Conservation (phyloP, 129 eudicot genomes). For the Mikania micrantha region DNA sequence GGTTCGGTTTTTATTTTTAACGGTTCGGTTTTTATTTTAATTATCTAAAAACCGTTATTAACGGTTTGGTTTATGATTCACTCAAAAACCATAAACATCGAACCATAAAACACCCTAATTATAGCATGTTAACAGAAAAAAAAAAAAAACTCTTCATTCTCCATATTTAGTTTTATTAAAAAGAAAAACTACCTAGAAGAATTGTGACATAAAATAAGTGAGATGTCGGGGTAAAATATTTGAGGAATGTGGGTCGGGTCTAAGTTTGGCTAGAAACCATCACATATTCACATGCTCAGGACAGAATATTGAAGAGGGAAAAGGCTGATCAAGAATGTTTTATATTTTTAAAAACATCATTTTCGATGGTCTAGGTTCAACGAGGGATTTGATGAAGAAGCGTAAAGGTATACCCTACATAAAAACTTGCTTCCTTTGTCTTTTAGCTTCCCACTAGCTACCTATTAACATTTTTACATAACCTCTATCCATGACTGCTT, state of each 20-base stretch:
- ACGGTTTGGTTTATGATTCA: too few species aligned
- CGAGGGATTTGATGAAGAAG: constrained; percentile 12
- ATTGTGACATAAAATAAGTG: too few species aligned
- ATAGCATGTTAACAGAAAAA: too few species aligned
- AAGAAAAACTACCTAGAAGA: too few species aligned
- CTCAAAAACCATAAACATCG: too few species aligned
- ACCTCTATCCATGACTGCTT: not conserved
- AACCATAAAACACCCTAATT: too few species aligned
- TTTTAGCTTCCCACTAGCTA: not conserved
- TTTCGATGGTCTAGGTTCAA: constrained; percentile 20
- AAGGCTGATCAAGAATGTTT: constrained; percentile 11
- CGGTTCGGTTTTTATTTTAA: too few species aligned
- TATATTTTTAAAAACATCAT: not conserved
- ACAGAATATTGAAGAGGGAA: constrained; percentile 17
- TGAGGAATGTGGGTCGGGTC: constrained; percentile 12
- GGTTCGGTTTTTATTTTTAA: too few species aligned
- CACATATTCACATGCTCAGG: constrained; percentile 6
- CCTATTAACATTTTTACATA: not conserved
- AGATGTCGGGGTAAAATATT: too few species aligned
- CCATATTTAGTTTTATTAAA: too few species aligned
- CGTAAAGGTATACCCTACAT: constrained; percentile 10
- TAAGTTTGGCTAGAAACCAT: constrained; percentile 20
- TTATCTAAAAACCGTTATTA: too few species aligned
- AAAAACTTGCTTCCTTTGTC: not conserved
- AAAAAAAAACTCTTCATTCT: too few species aligned